Evolutionary conservation across 192 early-diverging fungal species (phyloP).

Genomic region (Coemansia asiatica): DNA sequence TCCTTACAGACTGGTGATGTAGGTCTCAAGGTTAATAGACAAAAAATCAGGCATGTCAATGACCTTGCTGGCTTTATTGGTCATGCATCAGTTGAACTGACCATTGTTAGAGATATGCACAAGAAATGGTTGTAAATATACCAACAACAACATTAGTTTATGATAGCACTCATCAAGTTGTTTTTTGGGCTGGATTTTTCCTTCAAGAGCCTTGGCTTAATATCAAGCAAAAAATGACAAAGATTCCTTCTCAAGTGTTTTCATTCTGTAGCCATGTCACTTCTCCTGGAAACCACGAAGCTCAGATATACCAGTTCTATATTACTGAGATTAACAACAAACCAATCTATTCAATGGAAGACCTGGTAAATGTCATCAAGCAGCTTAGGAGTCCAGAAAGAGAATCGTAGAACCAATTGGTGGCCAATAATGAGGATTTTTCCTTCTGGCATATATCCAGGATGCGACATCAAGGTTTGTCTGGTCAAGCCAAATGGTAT

Average conservation of each 20-base stretch:
- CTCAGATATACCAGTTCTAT: slow-evolving; percentile 5
- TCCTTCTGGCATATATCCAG: slow-evolving; percentile 25
- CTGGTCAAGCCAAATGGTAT: slow-evolving; percentile 18
- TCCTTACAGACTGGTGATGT: slow-evolving; percentile 36
- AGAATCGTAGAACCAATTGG: slow-evolving; percentile 12
- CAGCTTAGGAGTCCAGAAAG: slow-evolving; percentile 8
- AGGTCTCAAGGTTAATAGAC: slow-evolving; percentile 19
- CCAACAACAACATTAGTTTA: background rate
- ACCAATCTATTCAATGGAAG: slow-evolving; percentile 26
- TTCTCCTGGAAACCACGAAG: background rate
- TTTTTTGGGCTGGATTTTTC: slow-evolving; percentile 33
- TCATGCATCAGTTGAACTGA: slow-evolving; percentile 16
- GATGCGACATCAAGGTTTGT: slow-evolving; percentile 27
- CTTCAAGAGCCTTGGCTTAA: slow-evolving; percentile 33
- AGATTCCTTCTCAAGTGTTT: slow-evolving; percentile 19
- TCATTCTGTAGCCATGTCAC: slow-evolving; percentile 1
- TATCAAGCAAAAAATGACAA: slow-evolving; percentile 16
- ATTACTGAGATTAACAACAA: slow-evolving; percentile 22
- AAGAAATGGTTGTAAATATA: slow-evolving; percentile 17
- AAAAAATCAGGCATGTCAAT: slow-evolving; percentile 15
- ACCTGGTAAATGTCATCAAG: slow-evolving; percentile 13
- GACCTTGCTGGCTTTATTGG: slow-evolving; percentile 24
- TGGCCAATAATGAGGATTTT: slow-evolving; percentile 10
- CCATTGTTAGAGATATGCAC: slow-evolving; percentile 25
- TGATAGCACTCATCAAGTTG: slow-evolving; percentile 13